Evolutionary conservation across 768 basidiomycete genomes (phyloP), one percentile per base, ranked within the genome.

Genomic region (Lactifluus volemus): DNA sequence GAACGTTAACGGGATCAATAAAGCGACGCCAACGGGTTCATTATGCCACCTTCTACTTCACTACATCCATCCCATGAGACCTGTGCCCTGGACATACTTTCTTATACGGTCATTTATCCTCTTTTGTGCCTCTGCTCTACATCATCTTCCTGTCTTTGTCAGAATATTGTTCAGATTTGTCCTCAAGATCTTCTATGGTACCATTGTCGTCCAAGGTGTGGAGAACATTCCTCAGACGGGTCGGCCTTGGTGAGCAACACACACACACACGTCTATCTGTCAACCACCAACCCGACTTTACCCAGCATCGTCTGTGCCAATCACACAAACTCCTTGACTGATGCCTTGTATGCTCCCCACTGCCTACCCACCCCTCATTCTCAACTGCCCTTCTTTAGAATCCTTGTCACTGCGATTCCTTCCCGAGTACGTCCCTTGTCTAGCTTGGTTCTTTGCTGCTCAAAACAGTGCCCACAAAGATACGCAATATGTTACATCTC

Each of bases 101-200:
- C 70, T 88, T 56, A 80, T 91, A 63, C 79, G 88, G 88, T 84
- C 65, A 36, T 72, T 63, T 52, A 42, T 52, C 19, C n/a, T 47
- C 21, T 42, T 32, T 50, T 34, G 25, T 12, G 2, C 3, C 19
- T 38, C 8, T 36, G 19, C 29, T 6, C 7, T 63, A 39, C 68
- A n/a, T 36, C 11, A 30, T 29, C 41, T 38, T 25, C 55, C n/a
- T 29, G 19, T 36, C 11, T 38, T 32, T 44, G 25, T 14, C 54
- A 90, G 88, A 39, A 69, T 84, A 17, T 75, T 91, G 32, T 92
- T 90, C 70, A 81, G 81, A 66, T 86, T 93, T 66, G 90, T 92
- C 2, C 83, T 95, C 68, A 89, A 89, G 70, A 89, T 93, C 63
- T 95, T 95, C 74, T 95, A 95, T 71, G 89, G 89, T 1, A 82